Conservation (phyloP, 2,329 filamentous ascomycete genomes). For the Plenodomus tracheiphilus region DNA sequence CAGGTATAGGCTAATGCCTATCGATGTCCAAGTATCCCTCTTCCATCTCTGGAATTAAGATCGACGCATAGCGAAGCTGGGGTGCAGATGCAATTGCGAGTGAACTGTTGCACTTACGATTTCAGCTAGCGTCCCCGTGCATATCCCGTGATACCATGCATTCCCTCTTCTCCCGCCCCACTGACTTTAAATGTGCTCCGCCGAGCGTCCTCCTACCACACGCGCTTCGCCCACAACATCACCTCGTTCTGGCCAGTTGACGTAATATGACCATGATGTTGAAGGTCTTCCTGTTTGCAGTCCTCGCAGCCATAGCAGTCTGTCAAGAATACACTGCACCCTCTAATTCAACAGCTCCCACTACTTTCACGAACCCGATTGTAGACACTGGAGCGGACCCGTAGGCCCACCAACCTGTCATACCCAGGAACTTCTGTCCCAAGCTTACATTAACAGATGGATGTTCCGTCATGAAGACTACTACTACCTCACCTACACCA, state of each 20-base stretch:
- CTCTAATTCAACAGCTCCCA: constrained; percentile 14
- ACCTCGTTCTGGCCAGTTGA: neutral
- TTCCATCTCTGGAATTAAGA: neutral
- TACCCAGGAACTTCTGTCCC: neutral
- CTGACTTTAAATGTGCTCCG: constrained; percentile 1
- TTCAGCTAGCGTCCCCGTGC: constrained; percentile 3
- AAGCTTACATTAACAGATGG: constrained; percentile 37
- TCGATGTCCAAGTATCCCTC: neutral
- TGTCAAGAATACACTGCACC: constrained; percentile 21
- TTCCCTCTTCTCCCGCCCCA: constrained; percentile 5
- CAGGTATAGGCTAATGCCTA: neutral
- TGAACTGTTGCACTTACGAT: neutral
- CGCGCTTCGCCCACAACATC: neutral
- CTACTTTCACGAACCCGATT: constrained; percentile 53
- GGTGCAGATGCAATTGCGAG: neutral
- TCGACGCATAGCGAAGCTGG: neutral
- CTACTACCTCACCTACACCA: constrained; percentile 53
- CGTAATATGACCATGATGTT: constrained; percentile 17
- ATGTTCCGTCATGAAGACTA: constrained; percentile 47
- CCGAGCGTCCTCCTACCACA: neutral
- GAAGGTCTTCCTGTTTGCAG: constrained; percentile 17
- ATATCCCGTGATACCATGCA: constrained; percentile 1
- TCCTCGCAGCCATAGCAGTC: constrained; percentile 18
- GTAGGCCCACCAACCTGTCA: constrained; percentile 21
- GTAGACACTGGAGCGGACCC: constrained; percentile 49